A percentile compares a stretch with the other conserved stretches of the same genome.
These are phyloP conservation scores for Endothia cerciana DNA, from an alignment of 2,329 filamentous ascomycete species.

Conservation along the genomic window DNA sequence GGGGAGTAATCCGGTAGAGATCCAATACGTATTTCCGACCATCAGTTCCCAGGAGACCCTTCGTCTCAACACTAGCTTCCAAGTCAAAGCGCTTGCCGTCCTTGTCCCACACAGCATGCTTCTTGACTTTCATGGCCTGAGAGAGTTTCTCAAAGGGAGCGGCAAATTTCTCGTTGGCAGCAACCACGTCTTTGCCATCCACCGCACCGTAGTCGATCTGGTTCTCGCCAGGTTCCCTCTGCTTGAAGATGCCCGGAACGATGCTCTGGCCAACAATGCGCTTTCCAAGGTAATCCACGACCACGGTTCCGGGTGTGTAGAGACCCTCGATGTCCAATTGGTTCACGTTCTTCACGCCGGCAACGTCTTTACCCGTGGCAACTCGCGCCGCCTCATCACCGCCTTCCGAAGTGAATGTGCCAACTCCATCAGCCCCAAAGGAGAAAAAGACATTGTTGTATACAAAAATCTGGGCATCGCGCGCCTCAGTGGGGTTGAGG, in stretches of 20 bases:
- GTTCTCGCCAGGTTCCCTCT: slow-evolving; percentile 94
- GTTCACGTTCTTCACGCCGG: slow-evolving; percentile 92
- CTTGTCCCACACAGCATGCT: slow-evolving; percentile 98
- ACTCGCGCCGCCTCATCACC: slow-evolving; percentile 95
- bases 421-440: slow-evolving; percentile 94
- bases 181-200: slow-evolving; percentile 94
- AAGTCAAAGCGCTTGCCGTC: slow-evolving; percentile 87
- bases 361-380: slow-evolving; percentile 94
- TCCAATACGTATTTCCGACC: slow-evolving; percentile 98
- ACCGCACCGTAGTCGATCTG: slow-evolving; percentile 99
- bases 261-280: slow-evolving; percentile 97
- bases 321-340: slow-evolving; percentile 94
- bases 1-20: slow-evolving; percentile 88
- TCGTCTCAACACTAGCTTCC: slow-evolving; percentile 95
- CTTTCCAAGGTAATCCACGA: slow-evolving; percentile 96
- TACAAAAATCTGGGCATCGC: slow-evolving; percentile 96
- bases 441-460: slow-evolving; percentile 99
- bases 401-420: slow-evolving; percentile 94
- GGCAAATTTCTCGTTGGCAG: slow-evolving; percentile 84
- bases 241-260: slow-evolving; percentile 98
- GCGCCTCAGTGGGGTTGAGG: slow-evolving; percentile 89
- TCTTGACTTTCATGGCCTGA: slow-evolving; percentile 87
- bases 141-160: slow-evolving; percentile 88
- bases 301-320: slow-evolving; percentile 93
- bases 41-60: slow-evolving; percentile 95